These are phyloP conservation scores for Phytopythium ostracodes DNA, from an alignment of 352 stramenopile species.

Conservation along the genomic window DNA sequence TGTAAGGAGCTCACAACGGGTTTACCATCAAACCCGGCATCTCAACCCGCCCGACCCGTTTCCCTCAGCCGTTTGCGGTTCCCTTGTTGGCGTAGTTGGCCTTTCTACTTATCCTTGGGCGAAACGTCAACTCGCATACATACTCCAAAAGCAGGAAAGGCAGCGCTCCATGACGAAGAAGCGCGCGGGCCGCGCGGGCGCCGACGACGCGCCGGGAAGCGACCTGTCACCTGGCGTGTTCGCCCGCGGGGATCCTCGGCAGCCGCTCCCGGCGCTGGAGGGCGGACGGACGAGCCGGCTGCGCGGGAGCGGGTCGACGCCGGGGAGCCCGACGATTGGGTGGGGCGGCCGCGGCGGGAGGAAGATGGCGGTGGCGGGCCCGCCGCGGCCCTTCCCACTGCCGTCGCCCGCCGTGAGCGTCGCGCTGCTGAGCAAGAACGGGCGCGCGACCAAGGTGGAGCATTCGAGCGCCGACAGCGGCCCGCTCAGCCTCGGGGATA, in stretches of 20 bases:
- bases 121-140: too few relatives aligned
- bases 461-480: slow-evolving; percentile 42
- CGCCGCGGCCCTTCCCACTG: slow-evolving; percentile 13
- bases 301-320: slow-evolving; percentile 1
- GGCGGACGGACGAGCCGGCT: not conserved
- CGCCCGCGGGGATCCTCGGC: not conserved
- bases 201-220: slow-evolving; percentile 2
- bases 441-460: slow-evolving; percentile 17
- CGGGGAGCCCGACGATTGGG: slow-evolving; percentile 6
- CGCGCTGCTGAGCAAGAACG: slow-evolving; percentile 62
- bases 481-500: slow-evolving; percentile 62
- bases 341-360: slow-evolving; percentile 4
- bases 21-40: not conserved
- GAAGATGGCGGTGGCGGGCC: slow-evolving; percentile 3
- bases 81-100: too few relatives aligned
- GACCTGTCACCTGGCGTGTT: not conserved
- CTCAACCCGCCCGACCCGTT: too few relatives aligned
- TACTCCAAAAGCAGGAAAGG: not conserved
- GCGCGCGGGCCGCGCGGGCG: slow-evolving; percentile 17
- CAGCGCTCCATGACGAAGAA: slow-evolving; percentile 36
- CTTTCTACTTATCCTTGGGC: not conserved
- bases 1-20: not conserved
- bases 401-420: slow-evolving; percentile 33
- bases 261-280: not conserved
- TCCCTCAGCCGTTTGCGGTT: not conserved